Evolutionary conservation across 2,329 filamentous ascomycete species (phyloP), one percentile per base, ranked within the genome.

Genomic region (Cladosporium sp.): DNA sequence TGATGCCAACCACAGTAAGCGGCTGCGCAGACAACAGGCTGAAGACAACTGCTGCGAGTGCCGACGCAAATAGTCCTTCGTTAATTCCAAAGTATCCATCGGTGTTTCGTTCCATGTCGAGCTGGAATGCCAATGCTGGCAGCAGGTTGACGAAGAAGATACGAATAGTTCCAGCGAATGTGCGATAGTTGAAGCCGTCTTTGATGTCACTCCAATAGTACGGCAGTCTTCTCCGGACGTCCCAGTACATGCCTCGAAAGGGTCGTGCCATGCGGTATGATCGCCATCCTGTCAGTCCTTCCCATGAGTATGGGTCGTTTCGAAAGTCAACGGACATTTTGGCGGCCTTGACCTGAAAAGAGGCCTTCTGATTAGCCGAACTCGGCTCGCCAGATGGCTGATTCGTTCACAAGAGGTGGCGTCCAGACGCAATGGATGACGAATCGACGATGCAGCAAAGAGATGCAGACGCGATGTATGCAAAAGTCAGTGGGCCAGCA

Each of bases 71-170:
- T 1, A 83, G 72, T 0, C 76, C 79, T 65, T 83, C 80, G 58
- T 83, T 84, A 65, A 84, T 75, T 35, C 82, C 82, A 60, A 78
- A 83, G 69, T 80, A 82, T 17, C 75, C 73, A 22, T 76, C 77
- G 0, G 82, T 84, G 15, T 78, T 74, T 6, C 81, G 75, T 56
- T 78, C 76, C 80, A 84, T 84, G 65, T 85, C 82, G 17, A 84
- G 71, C 2, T 79, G 78, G 61, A 82, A 85, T 2, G 82, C 82
- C 3, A 85, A 72, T 0, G 83, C 83, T 4, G 83, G 82, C 3
- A 85, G 74, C 1, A 85, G 72, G 59, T 81, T 81, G 64, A 83
- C 79, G 68, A 84, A 84, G 68, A 83, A 83, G 71, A 84, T 84
- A 2, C 80, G 78, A 10, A 84, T 70, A 0, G 78, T 82, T 58